A percentile compares a stretch with the other conserved stretches of the same genome.
Conservation (phyloP, 2,329 filamentous ascomycete genomes). For the Exophiala calicioides region DNA sequence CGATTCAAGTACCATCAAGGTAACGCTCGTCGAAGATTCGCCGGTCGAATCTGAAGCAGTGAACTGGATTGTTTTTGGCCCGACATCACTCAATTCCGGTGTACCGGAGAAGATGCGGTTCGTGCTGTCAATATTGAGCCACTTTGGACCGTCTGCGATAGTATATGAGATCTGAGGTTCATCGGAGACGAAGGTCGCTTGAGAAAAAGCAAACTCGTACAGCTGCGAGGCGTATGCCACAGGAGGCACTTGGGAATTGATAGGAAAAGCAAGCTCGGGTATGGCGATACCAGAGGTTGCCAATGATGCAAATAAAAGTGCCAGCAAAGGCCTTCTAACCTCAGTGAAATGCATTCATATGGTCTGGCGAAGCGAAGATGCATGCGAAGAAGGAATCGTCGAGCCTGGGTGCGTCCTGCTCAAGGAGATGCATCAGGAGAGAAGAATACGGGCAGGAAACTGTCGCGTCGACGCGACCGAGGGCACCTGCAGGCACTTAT, state of each 20-base stretch:
- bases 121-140: slow-evolving; percentile 70
- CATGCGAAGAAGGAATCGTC: background rate
- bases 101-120: slow-evolving; percentile 70
- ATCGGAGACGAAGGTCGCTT: slow-evolving; percentile 69
- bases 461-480: slow-evolving; percentile 1
- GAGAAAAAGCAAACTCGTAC: slow-evolving; percentile 45
- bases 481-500: slow-evolving; percentile 16
- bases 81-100: slow-evolving; percentile 59
- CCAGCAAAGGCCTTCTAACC: slow-evolving; percentile 12
- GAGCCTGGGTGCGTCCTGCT: background rate
- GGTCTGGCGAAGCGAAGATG: background rate
- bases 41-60: slow-evolving; percentile 68
- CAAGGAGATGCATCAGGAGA: background rate
- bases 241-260: slow-evolving; percentile 82
- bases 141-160: slow-evolving; percentile 65
- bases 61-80: slow-evolving; percentile 65
- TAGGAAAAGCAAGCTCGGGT: slow-evolving; percentile 60
- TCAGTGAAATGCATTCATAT: slow-evolving; percentile 22
- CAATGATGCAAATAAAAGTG: slow-evolving; percentile 2
- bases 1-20: slow-evolving; percentile 66
- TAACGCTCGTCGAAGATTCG: slow-evolving; percentile 64
- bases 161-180: slow-evolving; percentile 63
- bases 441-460: background rate
- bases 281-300: slow-evolving; percentile 1
- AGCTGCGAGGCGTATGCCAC: slow-evolving; percentile 68